Evolutionary conservation across 352 stramenopile species (phyloP).

Genomic region (Thraustotheca clavata): DNA sequence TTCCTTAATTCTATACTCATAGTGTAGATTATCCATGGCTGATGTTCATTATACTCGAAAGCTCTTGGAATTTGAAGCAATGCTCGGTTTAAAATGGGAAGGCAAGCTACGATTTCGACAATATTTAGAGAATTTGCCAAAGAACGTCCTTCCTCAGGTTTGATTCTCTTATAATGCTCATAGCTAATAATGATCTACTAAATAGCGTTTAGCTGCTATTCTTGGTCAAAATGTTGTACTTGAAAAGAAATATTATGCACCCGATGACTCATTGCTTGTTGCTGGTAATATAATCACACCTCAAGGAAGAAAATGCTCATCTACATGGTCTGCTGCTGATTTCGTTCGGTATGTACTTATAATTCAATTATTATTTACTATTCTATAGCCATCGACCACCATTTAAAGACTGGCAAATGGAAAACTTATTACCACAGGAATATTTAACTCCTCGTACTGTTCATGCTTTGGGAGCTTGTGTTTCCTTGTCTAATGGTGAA

Average conservation of each 20-base stretch:
- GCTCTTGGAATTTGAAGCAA: conserved; percentile 46
- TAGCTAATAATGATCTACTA: neutral
- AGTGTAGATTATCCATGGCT: conserved; percentile 12
- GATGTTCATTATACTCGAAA: conserved; percentile 51
- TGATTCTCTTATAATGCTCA: neutral
- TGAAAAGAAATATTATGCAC: conserved; percentile 41
- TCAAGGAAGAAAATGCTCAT: conserved; percentile 37
- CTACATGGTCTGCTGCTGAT: conserved; percentile 41
- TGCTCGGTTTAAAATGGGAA: conserved; percentile 41
- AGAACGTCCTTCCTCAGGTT: conserved; percentile 41
- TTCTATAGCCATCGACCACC: conserved; percentile 40
- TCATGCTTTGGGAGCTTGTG: conserved; percentile 32
- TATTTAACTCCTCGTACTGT: conserved; percentile 59
- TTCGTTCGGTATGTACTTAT: conserved; percentile 31
- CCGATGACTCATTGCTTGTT: conserved; percentile 49
- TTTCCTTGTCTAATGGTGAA: conserved; percentile 44
- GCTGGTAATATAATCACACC: conserved; percentile 38
- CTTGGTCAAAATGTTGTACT: conserved; percentile 33
- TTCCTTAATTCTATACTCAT: neutral
- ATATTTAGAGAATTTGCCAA: conserved; percentile 32
- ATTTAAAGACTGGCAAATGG: conserved; percentile 55
- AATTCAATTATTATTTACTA: neutral
- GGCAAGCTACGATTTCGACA: conserved; percentile 39
- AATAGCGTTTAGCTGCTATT: conserved; percentile 33
- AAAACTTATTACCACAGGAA: conserved; percentile 30